Base-by-base conservation (phyloP, 805 yeast genomes). In the Metschnikowia henanensis region DNA sequence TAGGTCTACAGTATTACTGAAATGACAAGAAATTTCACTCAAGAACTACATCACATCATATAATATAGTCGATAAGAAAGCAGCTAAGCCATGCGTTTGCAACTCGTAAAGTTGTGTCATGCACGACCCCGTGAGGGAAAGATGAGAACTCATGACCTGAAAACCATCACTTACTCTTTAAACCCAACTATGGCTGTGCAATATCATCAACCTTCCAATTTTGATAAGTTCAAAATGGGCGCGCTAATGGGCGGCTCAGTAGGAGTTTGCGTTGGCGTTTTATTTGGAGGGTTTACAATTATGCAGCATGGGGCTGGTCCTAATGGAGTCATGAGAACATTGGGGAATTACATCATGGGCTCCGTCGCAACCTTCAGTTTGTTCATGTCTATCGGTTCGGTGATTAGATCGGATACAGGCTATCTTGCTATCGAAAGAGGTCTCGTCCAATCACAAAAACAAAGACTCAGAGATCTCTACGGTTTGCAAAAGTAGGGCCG, bases 151-250 rank as follows among this genome's bases (percentile, higher is more conserved):
- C n/a, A n/a, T n/a, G n/a, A n/a, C n/a, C n/a, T n/a, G n/a, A n/a
- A 22, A 22, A 22, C 25, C 25, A 22, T 9, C 9, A 22, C 25
- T 22, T 22, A 9, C 9, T 22, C 9, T n/a, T n/a, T n/a, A n/a
- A n/a, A n/a, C 7, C 8, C 22, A 16, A 31, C 6, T 9, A 52
- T 52, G 57, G 44, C 55, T 30, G 55, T 51, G 17, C 57, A 52
- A 40, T 52, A 52, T 36, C 72, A 68, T 26, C 83, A 81, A 56
- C 96, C 95, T 45, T 85, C 97, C 37, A 82, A 85, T 67, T 89
- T 91, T 72, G 97, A 94, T 44, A 94, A 94, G 72, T 87, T 94
- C 80, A 94, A 94, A 72, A 94, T 94, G 98, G 99, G 99, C 43
- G 84, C 90, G 49, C 72, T 92, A 73, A 94, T 94, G 97, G 99